Conservation (phyloP, 2,329 filamentous ascomycete genomes). For the Apiospora malaysiana region DNA sequence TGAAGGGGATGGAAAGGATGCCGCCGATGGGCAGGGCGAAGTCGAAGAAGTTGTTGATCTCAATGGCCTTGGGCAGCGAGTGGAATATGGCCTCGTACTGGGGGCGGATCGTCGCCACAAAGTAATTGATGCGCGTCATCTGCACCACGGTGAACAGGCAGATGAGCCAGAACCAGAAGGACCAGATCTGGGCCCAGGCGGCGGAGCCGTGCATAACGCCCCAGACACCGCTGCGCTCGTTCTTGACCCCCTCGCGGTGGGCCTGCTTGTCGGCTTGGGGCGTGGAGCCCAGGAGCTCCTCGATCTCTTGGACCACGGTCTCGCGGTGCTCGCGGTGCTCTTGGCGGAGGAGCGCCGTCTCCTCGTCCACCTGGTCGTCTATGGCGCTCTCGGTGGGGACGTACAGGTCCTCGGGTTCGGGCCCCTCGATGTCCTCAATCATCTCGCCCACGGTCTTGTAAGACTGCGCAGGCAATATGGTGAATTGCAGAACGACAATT, state of each 20-base stretch:
- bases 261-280: conserved; percentile 67
- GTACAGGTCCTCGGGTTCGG: conserved; percentile 40
- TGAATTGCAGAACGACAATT: conserved; percentile 71
- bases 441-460: conserved; percentile 89
- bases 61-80: conserved; percentile 63
- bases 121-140: conserved; percentile 89
- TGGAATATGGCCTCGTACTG: conserved; percentile 81
- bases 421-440: conserved; percentile 71
- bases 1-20: conserved; percentile 84
- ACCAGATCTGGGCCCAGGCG: conserved; percentile 74
- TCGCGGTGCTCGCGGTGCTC: conserved; percentile 66
- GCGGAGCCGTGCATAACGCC: conserved; percentile 79
- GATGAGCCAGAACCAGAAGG: conserved; percentile 85
- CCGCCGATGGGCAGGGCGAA: conserved; percentile 83
- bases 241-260: conserved; percentile 71
- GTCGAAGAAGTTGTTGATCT: conserved; percentile 86
- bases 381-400: conserved; percentile 38
- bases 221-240: conserved; percentile 79
- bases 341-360: conserved; percentile 59
- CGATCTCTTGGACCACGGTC: conserved; percentile 72
- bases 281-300: conserved; percentile 70
- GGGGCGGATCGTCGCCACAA: conserved; percentile 82
- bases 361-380: conserved; percentile 65
- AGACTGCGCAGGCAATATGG: conserved; percentile 74
- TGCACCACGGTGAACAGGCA: conserved; percentile 80